Evolutionary conservation across 352 stramenopile species (phyloP).

Genomic region (Phytophthora pseudosyringae): DNA sequence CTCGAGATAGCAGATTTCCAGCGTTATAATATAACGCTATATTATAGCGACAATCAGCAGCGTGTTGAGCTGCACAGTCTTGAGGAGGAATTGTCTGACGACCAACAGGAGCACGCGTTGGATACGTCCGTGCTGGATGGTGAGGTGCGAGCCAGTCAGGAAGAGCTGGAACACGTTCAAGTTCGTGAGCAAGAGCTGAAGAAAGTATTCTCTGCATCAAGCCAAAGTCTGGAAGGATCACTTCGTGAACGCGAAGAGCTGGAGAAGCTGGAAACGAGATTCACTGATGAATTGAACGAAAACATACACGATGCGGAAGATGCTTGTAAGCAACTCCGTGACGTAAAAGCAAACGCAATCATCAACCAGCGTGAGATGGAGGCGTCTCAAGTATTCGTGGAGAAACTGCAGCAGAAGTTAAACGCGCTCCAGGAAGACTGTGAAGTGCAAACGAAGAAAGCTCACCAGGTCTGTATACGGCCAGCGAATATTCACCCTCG

Average conservation of each 20-base stretch:
- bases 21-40: no score
- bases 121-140: slow-evolving; percentile 74
- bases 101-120: slow-evolving; percentile 57
- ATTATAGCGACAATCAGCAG: slow-evolving; percentile 55
- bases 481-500: slow-evolving; percentile 66
- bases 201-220: slow-evolving; percentile 50
- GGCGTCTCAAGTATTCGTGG: slow-evolving; percentile 50
- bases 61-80: slow-evolving; percentile 54
- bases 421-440: slow-evolving; percentile 60
- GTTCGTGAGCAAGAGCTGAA: slow-evolving; percentile 54
- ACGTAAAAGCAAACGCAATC: slow-evolving; percentile 74
- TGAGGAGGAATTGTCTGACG: slow-evolving; percentile 63
- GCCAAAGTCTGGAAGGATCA: slow-evolving; percentile 55
- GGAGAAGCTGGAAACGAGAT: slow-evolving; percentile 46
- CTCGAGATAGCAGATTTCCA: slow-evolving; percentile 43
- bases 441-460: slow-evolving; percentile 64
- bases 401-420: slow-evolving; percentile 59
- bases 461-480: slow-evolving; percentile 65
- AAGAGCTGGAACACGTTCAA: slow-evolving; percentile 44
- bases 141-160: slow-evolving; percentile 49
- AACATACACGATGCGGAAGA: slow-evolving; percentile 66
- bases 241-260: slow-evolving; percentile 55
- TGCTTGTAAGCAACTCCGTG: slow-evolving; percentile 77
- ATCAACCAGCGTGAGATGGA: slow-evolving; percentile 58
- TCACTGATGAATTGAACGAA: slow-evolving; percentile 57